A percentile compares a stretch with the other conserved stretches of the same genome.
These are phyloP conservation scores for Fusarium sp. DNA, from an alignment of 2,329 filamentous ascomycete genomes.

Conservation along the genomic window DNA sequence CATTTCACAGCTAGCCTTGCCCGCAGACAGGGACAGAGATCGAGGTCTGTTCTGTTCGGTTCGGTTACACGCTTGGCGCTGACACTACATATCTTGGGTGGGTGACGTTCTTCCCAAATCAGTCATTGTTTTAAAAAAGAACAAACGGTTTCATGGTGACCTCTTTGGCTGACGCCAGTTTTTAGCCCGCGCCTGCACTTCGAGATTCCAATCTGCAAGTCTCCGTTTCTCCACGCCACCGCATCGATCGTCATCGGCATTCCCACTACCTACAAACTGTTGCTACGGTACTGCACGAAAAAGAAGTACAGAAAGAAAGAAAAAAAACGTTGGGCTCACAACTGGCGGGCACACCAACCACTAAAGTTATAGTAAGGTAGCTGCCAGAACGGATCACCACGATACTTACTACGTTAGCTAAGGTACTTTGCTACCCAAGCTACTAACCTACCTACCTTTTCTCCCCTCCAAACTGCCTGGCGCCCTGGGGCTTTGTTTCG, in stretches of 20 bases:
- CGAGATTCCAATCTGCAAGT: neutral
- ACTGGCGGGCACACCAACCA: conserved; percentile 31
- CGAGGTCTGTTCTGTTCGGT: conserved; percentile 1
- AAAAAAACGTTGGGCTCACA: conserved; percentile 23
- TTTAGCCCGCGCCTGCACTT: conserved; percentile 7
- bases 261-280: conserved; percentile 26
- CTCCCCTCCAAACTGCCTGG: conserved; percentile 8
- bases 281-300: neutral
- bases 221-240: conserved; percentile 43
- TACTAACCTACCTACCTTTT: neutral
- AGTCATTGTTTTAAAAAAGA: too few species aligned
- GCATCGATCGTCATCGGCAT: conserved; percentile 48
- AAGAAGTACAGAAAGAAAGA: neutral
- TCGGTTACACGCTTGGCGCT: conserved; percentile 30
- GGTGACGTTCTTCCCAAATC: conserved; percentile 30
- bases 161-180: conserved; percentile 35
- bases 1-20: too few species aligned
- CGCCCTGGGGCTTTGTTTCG: conserved; percentile 15
- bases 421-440: neutral
- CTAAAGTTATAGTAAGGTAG: conserved; percentile 5
- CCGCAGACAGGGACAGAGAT: neutral
- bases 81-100: conserved; percentile 25
- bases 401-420: neutral
- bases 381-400: conserved; percentile 14
- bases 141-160: conserved; percentile 32